A percentile compares a stretch with the other conserved stretches of the same genome.
These are phyloP conservation scores for Cladophialophora immunda DNA, from an alignment of 2,329 filamentous ascomycete species.

Conservation along the genomic window DNA sequence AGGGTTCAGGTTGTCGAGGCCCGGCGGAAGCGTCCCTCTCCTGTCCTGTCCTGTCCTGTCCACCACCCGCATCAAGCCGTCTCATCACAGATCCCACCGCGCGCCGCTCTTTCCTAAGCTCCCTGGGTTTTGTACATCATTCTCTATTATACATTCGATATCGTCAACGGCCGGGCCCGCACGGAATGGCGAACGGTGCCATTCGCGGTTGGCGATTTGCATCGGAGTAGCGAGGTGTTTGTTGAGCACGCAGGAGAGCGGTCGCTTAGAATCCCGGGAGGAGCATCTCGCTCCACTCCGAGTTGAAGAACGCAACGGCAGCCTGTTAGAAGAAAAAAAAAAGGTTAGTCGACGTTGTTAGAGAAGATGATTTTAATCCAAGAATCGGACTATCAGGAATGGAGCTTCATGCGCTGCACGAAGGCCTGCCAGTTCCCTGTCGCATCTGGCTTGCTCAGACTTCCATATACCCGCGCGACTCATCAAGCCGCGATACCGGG, in stretches of 20 bases:
- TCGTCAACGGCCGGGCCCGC: background rate
- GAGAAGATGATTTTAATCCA: background rate
- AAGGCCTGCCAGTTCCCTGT: background rate
- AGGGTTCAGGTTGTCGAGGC: background rate
- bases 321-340: constrained; percentile 53
- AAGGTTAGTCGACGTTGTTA: constrained; percentile 23
- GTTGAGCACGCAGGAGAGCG: background rate
- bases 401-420: background rate
- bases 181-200: background rate
- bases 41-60: too few relatives aligned
- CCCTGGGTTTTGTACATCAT: background rate
- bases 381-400: background rate
- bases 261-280: constrained; percentile 61
- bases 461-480: background rate
- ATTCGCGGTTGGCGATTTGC: background rate
- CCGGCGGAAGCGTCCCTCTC: too few relatives aligned
- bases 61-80: background rate
- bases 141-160: background rate
- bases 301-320: constrained; percentile 72
- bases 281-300: constrained; percentile 72
- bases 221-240: constrained; percentile 6
- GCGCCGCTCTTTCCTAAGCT: background rate
- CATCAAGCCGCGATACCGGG: background rate
- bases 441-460: background rate
- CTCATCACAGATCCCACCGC: background rate